phyloP scores from a whole-genome alignment of 192 early-diverging fungal species.

The Coemansia sp. region DNA sequence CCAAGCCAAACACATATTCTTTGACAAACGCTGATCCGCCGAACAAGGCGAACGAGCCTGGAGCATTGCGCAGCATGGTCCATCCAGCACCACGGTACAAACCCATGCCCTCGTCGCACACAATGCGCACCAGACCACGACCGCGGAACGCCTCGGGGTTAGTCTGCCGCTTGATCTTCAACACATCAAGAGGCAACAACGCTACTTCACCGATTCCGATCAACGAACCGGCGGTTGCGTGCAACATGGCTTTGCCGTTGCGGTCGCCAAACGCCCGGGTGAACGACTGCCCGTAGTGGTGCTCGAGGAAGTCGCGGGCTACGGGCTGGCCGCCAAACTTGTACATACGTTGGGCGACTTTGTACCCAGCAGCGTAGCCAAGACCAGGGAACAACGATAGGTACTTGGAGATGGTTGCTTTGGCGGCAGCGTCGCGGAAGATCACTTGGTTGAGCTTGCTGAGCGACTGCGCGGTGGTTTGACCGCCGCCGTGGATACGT shows the following conservation, averaged over 20 bases:
- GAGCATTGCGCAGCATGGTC: slow-evolving; percentile 97
- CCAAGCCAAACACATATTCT: slow-evolving; percentile 85
- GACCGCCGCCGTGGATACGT: slow-evolving; percentile 71
- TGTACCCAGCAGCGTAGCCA: slow-evolving; percentile 98
- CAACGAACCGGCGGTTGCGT: slow-evolving; percentile 94
- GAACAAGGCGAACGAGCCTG: slow-evolving; percentile 95
- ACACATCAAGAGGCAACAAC: slow-evolving; percentile 91
- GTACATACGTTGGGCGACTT: slow-evolving; percentile 95
- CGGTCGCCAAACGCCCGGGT: slow-evolving; percentile 84
- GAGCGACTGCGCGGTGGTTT: slow-evolving; percentile 63
- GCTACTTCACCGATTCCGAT: slow-evolving; percentile 98
- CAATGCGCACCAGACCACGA: slow-evolving; percentile 73
- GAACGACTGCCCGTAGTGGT: slow-evolving; percentile 75
- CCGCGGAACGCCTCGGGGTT: slow-evolving; percentile 87
- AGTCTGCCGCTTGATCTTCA: slow-evolving; percentile 98
- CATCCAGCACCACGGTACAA: slow-evolving; percentile 94
- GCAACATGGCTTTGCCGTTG: slow-evolving; percentile 94
- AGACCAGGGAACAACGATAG: slow-evolving; percentile 95
- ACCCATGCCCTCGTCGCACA: slow-evolving; percentile 85
- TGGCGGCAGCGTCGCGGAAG: slow-evolving; percentile 84
- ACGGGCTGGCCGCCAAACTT: slow-evolving; percentile 99
- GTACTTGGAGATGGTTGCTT: slow-evolving; percentile 79
- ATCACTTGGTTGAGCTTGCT: slow-evolving; percentile 78
- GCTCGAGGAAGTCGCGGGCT: slow-evolving; percentile 89
- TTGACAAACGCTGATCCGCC: slow-evolving; percentile 93